A percentile compares a stretch with the other conserved stretches of the same genome.
These are phyloP conservation scores for Cajanus cajan DNA, from an alignment of 306 rosid species.

Conservation along the genomic window DNA sequence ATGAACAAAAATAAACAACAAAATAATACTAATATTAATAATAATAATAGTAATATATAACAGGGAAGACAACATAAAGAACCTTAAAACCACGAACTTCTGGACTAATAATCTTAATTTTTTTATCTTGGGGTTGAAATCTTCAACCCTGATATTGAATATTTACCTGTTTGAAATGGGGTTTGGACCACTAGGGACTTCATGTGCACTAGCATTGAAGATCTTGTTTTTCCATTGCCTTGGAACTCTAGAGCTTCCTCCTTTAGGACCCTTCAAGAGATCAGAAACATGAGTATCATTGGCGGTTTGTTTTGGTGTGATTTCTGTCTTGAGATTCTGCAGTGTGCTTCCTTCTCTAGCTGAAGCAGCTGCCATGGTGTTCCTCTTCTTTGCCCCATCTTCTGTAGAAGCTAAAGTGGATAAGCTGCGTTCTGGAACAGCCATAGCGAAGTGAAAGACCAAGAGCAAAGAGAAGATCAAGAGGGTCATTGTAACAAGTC, in stretches of 20 bases:
- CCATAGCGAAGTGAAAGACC: constrained; percentile 37
- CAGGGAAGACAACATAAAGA: constrained; percentile 4
- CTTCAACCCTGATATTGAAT: constrained; percentile 7
- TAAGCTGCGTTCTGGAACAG: constrained; percentile 25
- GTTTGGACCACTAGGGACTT: constrained; percentile 93
- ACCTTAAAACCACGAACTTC: constrained; percentile 32
- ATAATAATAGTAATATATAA: not conserved
- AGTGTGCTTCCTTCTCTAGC: constrained; percentile 28
- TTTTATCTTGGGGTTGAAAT: not conserved
- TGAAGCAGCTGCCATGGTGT: constrained; percentile 22
- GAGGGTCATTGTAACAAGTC: no score
- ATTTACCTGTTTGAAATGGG: constrained; percentile 86
- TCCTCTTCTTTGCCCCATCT: constrained; percentile 26
- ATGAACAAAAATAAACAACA: constrained; percentile 12
- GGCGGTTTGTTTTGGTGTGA: constrained; percentile 13
- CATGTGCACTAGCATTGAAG: constrained; percentile 63
- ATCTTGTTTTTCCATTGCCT: constrained; percentile 44
- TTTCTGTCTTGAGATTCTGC: constrained; percentile 20
- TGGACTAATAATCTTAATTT: not conserved
- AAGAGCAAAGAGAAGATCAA: constrained; percentile 48
- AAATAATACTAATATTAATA: constrained; percentile 15
- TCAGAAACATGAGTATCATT: constrained; percentile 13
- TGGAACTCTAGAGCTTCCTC: constrained; percentile 28
- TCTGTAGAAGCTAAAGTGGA: constrained; percentile 14
- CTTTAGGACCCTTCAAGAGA: constrained; percentile 20